A percentile compares a stretch with the other conserved stretches of the same genome.
These are phyloP conservation scores for Annulohypoxylon stygium DNA, from an alignment of 495 filamentous ascomycete genomes.

Conservation along the genomic window DNA sequence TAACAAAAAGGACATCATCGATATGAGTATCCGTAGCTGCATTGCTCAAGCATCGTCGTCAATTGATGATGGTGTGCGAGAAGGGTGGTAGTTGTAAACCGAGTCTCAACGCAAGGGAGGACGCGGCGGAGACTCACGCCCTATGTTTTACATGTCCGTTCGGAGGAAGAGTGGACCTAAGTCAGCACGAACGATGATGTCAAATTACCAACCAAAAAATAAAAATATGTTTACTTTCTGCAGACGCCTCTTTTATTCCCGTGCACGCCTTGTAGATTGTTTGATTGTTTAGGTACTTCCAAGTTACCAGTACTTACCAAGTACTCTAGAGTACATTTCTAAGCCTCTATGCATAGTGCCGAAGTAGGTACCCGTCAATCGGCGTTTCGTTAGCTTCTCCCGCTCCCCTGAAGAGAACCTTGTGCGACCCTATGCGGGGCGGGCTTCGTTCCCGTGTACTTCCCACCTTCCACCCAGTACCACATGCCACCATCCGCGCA, in stretches of 20 bases:
- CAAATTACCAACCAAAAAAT: slow-evolving; percentile 20
- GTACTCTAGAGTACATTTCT: neutral
- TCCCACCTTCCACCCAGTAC: neutral
- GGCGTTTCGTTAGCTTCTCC: neutral
- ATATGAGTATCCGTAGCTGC: neutral
- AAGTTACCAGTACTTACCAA: too few species aligned
- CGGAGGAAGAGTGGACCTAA: neutral
- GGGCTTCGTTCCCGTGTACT: neutral
- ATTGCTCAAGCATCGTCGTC: neutral
- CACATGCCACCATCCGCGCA: neutral
- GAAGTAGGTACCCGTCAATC: neutral
- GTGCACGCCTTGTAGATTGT: neutral
- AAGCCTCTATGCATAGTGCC: neutral
- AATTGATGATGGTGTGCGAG: neutral
- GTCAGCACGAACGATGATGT: neutral
- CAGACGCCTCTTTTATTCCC: neutral
- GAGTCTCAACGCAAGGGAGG: neutral
- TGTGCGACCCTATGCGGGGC: neutral
- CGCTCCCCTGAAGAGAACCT: neutral
- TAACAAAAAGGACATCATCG: neutral
- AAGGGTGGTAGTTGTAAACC: neutral
- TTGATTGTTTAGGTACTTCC: neutral
- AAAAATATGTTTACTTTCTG: slow-evolving; percentile 4
- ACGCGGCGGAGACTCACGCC: slow-evolving; percentile 3
- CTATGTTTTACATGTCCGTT: slow-evolving; percentile 12